Evolutionary conservation across 208 protist genomes (phyloP).

Genomic region (Wallacemonas rigidus): DNA sequence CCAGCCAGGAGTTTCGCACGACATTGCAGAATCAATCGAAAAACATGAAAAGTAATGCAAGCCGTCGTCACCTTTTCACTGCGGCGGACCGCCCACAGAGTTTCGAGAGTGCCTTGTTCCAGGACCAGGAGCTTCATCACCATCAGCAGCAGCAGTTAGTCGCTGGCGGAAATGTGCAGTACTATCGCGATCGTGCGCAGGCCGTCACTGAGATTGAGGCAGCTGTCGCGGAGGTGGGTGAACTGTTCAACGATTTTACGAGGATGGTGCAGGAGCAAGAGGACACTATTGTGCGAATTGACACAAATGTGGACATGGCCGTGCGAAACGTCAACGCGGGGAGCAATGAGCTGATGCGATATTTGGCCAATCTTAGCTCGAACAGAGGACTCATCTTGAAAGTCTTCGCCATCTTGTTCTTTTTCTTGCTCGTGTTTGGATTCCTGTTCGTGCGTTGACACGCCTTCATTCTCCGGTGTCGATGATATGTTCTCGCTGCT

Average conservation of each 20-base stretch:
- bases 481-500: neutral
- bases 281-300: conserved; percentile 90
- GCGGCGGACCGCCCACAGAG: conserved; percentile 73
- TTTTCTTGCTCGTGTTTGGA: conserved; percentile 93
- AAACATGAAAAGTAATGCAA: conserved; percentile 73
- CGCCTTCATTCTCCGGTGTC: neutral
- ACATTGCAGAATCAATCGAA: conserved; percentile 81
- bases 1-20: conserved; percentile 81
- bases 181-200: conserved; percentile 82
- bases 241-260: conserved; percentile 93
- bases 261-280: conserved; percentile 92
- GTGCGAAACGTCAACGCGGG: conserved; percentile 91
- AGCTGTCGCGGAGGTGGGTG: conserved; percentile 87
- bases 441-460: conserved; percentile 84
- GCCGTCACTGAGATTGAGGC: conserved; percentile 89
- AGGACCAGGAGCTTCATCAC: conserved; percentile 80
- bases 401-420: conserved; percentile 89
- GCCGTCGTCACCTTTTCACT: conserved; percentile 81
- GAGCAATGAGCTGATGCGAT: conserved; percentile 91
- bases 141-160: conserved; percentile 73
- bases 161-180: conserved; percentile 65
- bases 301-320: conserved; percentile 83
- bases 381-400: conserved; percentile 94
- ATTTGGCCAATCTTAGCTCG: conserved; percentile 84
- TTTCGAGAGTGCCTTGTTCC: conserved; percentile 90